phyloP scores from a whole-genome alignment of 345 rosid species.

The Rhodamnia rubescens region DNA sequence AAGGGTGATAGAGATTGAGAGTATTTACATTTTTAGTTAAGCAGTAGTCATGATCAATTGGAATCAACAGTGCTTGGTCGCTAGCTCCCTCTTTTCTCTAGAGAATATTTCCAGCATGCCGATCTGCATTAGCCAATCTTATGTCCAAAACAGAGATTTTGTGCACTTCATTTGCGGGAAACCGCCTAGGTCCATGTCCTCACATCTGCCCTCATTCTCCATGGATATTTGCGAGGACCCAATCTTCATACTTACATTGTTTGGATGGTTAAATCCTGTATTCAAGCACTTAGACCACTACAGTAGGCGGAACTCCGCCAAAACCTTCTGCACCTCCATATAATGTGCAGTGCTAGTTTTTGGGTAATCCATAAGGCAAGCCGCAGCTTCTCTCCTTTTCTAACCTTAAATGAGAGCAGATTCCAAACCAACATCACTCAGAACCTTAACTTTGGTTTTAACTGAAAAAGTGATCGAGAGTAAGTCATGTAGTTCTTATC shows the following conservation, averaged over 20 bases:
- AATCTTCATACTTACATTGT: conserved; percentile 9
- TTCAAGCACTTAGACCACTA: conserved; percentile 23
- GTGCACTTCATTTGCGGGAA: conserved; percentile 32
- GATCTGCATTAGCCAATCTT: conserved; percentile 35
- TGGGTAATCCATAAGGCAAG: conserved; percentile 34
- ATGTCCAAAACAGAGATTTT: conserved; percentile 29
- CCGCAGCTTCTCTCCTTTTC: conserved; percentile 40
- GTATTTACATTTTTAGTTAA: too few species aligned
- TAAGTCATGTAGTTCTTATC: background rate
- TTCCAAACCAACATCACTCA: background rate
- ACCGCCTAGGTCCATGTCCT: conserved; percentile 29
- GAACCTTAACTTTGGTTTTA: background rate
- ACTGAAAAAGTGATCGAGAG: background rate
- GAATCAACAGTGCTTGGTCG: conserved; percentile 19
- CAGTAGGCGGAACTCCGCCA: conserved; percentile 36
- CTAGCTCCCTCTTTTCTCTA: conserved; percentile 5
- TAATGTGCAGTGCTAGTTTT: conserved; percentile 1
- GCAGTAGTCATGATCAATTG: conserved; percentile 41
- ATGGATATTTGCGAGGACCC: conserved; percentile 34
- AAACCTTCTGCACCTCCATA: conserved; percentile 17
- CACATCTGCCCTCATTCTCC: conserved; percentile 30
- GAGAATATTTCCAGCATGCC: conserved; percentile 35
- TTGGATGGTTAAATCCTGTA: conserved; percentile 23
- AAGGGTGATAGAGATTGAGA: background rate
- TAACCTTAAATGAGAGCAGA: conserved; percentile 6